Evolutionary conservation across 306 rosid species (phyloP).

Genomic region (Malus asiatica): DNA sequence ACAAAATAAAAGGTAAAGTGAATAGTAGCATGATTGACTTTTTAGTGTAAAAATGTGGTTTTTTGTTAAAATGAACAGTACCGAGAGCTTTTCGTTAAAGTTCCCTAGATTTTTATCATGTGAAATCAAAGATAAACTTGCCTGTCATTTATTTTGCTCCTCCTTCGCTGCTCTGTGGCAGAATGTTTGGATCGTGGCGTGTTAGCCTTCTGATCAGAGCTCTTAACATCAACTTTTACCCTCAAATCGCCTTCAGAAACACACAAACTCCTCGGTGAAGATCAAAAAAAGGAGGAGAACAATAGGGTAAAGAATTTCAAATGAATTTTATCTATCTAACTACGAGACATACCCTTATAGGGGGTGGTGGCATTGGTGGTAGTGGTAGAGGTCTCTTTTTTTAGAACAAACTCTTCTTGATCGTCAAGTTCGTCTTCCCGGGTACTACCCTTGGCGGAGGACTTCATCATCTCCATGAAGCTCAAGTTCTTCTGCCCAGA

Average conservation of each 20-base stretch:
- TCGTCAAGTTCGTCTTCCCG: slow-evolving; percentile 67
- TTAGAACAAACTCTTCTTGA: slow-evolving; percentile 54
- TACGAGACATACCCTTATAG: slow-evolving; percentile 38
- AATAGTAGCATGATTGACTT: no score
- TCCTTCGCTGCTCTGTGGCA: slow-evolving; percentile 94
- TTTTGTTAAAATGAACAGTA: no score
- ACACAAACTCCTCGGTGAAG: neutral
- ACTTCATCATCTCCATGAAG: slow-evolving; percentile 83
- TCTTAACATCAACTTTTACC: slow-evolving; percentile 58
- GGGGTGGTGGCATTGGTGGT: slow-evolving; percentile 19
- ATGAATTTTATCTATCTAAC: neutral
- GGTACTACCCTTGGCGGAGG: slow-evolving; percentile 54
- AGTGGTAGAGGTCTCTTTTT: slow-evolving; percentile 50
- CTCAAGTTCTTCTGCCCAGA: slow-evolving; percentile 66
- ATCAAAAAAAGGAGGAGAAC: neutral
- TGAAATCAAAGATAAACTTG: slow-evolving; percentile 20
- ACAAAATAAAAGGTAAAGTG: no score
- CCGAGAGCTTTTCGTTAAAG: no score
- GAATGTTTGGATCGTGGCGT: slow-evolving; percentile 98
- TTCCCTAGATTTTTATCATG: no score
- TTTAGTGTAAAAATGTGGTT: no score
- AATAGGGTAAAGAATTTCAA: neutral
- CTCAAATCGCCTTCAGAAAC: slow-evolving; percentile 38
- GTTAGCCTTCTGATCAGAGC: slow-evolving; percentile 76
- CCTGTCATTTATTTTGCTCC: slow-evolving; percentile 99